These are phyloP conservation scores for Melocanna baccifera DNA, from an alignment of 176 grass and related monocot species.

Conservation along the genomic window DNA sequence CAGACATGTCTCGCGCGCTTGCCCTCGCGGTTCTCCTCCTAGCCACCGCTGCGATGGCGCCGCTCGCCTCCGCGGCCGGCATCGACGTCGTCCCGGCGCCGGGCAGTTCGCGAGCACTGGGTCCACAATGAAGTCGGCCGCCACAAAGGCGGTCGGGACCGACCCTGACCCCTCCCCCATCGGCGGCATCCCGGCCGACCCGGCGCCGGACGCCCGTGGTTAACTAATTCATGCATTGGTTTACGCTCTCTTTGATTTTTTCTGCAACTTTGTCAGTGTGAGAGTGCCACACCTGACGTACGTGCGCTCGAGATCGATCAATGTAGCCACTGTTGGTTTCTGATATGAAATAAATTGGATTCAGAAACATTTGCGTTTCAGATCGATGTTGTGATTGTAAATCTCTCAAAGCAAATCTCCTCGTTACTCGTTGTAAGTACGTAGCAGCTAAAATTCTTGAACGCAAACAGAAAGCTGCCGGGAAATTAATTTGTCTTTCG, in stretches of 20 bases:
- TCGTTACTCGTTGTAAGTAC: too few species aligned
- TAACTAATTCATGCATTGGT: not conserved
- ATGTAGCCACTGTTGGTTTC: not conserved
- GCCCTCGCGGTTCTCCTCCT: conserved; percentile 17
- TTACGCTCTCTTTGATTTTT: not conserved
- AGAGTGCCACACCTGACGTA: not conserved
- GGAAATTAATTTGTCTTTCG: not conserved
- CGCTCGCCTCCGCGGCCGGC: not conserved
- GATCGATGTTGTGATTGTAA: not conserved
- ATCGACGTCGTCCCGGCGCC: not conserved
- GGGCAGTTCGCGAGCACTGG: not conserved
- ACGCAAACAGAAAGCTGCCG: not conserved
- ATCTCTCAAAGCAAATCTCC: too few species aligned
- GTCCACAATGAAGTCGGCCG: not conserved
- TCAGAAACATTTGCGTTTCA: not conserved
- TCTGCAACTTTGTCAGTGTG: not conserved
- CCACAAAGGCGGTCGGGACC: not conserved
- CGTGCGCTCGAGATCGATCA: not conserved
- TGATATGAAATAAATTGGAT: not conserved
- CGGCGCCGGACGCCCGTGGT: conserved; percentile 22
- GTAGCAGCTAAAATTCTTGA: not conserved
- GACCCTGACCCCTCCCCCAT: not conserved
- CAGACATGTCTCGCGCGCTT: conserved; percentile 36
- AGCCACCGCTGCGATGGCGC: conserved; percentile 5
- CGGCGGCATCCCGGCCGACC: conserved; percentile 4